Evolutionary conservation across 2,329 filamentous ascomycete genomes (phyloP).

Genomic region (Nemania abortiva): DNA sequence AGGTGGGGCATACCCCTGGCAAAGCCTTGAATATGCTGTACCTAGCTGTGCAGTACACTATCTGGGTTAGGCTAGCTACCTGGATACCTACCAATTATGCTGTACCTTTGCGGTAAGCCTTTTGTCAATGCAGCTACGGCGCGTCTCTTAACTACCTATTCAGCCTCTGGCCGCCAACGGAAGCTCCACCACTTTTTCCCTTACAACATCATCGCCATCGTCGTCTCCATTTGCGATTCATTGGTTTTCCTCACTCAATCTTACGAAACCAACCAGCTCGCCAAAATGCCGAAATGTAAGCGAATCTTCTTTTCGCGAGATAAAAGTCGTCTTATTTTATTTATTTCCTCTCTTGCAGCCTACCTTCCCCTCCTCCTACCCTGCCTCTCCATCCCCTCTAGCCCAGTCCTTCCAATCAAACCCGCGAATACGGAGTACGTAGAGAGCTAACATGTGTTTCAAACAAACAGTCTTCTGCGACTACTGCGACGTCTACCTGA

Average conservation of each 20-base stretch:
- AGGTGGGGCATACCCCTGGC: not conserved
- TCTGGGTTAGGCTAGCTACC: not conserved
- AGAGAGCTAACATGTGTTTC: conserved; percentile 41
- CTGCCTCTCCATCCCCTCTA: not conserved
- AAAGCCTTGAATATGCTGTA: too few species aligned
- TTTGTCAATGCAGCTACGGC: not conserved
- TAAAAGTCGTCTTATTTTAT: conserved; percentile 33
- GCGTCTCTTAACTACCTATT: not conserved
- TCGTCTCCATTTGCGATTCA: not conserved
- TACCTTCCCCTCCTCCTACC: conserved; percentile 46
- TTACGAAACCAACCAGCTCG: conserved; percentile 19
- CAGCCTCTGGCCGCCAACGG: not conserved
- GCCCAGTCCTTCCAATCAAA: not conserved
- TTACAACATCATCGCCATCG: conserved; percentile 2
- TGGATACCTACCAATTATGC: too few species aligned
- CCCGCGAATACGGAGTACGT: too few species aligned
- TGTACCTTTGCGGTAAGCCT: too few species aligned
- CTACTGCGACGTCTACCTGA: conserved; percentile 99
- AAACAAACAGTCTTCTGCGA: conserved; percentile 80
- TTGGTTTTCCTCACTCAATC: not conserved
- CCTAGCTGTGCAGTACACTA: too few species aligned
- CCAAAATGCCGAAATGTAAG: conserved; percentile 86
- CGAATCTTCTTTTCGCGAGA: conserved; percentile 18
- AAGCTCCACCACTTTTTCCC: conserved; percentile 14
- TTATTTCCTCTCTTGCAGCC: conserved; percentile 55